Evolutionary conservation across 768 basidiomycete genomes (phyloP).

Genomic region (Boletus sp.): DNA sequence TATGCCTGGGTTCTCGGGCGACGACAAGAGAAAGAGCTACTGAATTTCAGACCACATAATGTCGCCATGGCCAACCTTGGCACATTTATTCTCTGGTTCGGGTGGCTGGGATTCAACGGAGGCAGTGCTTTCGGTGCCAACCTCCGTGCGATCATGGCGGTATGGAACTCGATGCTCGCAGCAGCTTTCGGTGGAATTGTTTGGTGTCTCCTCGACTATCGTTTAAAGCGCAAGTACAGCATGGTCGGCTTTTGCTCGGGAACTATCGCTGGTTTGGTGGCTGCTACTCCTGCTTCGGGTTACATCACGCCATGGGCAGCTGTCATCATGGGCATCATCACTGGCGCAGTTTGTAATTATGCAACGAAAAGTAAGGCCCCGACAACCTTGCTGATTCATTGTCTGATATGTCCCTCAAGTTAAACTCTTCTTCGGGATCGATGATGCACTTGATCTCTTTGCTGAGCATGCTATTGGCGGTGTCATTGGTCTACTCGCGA

Average conservation of each 20-base stretch:
- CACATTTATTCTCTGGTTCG: constrained; percentile 85
- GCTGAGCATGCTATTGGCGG: constrained; percentile 89
- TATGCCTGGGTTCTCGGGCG: constrained; percentile 86
- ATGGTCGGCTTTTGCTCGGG: constrained; percentile 92
- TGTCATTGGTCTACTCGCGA: constrained; percentile 67
- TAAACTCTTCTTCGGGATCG: constrained; percentile 66
- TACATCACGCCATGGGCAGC: constrained; percentile 76
- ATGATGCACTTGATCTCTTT: constrained; percentile 90
- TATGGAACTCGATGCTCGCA: constrained; percentile 86
- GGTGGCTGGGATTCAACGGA: constrained; percentile 89
- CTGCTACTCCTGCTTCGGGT: constrained; percentile 85
- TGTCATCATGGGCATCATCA: constrained; percentile 69
- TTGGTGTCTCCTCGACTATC: constrained; percentile 80
- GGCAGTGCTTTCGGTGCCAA: constrained; percentile 88
- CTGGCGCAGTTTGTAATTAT: constrained; percentile 75
- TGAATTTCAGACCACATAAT: constrained; percentile 86
- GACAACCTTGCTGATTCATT: not conserved
- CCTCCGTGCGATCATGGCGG: constrained; percentile 77
- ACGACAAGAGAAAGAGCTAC: constrained; percentile 64
- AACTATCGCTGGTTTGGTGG: constrained; percentile 84
- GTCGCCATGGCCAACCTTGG: constrained; percentile 80
- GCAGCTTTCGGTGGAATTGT: constrained; percentile 79
- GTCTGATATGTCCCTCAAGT: constrained; percentile 39
- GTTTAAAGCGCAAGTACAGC: constrained; percentile 76
- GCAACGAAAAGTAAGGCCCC: constrained; percentile 67